Percentiles rank a stretch among this genome's conserved stretches.
Evolutionary conservation across 306 rosid genomes (phyloP).

Genomic region (Macrotyloma uniflorum): DNA sequence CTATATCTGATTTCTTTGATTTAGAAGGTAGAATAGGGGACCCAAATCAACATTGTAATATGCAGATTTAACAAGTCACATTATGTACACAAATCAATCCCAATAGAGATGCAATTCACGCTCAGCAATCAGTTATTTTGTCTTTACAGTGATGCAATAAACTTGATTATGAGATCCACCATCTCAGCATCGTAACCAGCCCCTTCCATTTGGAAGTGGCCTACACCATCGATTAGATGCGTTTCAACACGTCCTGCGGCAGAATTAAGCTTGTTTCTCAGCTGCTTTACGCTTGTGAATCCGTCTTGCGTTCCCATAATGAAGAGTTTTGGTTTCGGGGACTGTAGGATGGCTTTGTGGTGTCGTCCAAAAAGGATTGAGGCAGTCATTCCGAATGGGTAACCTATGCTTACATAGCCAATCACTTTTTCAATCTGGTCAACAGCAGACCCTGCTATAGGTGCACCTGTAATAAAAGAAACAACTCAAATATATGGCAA

Average conservation of each 20-base stretch:
- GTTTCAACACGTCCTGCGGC: slow-evolving; percentile 72
- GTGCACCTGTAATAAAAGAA: slow-evolving; percentile 66
- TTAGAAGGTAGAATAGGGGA: slow-evolving; percentile 25
- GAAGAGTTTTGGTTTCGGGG: slow-evolving; percentile 82
- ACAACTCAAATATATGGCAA: not conserved
- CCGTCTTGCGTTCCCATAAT: slow-evolving; percentile 94
- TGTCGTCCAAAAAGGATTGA: slow-evolving; percentile 92
- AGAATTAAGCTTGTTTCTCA: slow-evolving; percentile 68
- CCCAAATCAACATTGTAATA: slow-evolving; percentile 38
- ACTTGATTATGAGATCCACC: slow-evolving; percentile 68
- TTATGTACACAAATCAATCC: slow-evolving; percentile 35
- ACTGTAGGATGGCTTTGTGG: slow-evolving; percentile 68
- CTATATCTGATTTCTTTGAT: slow-evolving; percentile 8
- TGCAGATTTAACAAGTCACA: slow-evolving; percentile 39
- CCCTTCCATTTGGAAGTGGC: slow-evolving; percentile 97
- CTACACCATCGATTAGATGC: slow-evolving; percentile 73
- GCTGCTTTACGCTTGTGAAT: slow-evolving; percentile 83
- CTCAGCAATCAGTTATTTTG: not conserved
- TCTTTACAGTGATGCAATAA: slow-evolving; percentile 59
- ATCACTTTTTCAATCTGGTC: slow-evolving; percentile 78
- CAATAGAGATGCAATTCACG: slow-evolving; percentile 23
- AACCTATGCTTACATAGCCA: slow-evolving; percentile 90
- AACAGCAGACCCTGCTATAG: slow-evolving; percentile 91
- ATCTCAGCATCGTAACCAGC: slow-evolving; percentile 75
- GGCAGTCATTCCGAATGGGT: slow-evolving; percentile 90